Percentiles rank a stretch among this genome's conserved stretches.
Conservation (phyloP, 2,329 filamentous ascomycete species). For the Dissoconium aciculare region DNA sequence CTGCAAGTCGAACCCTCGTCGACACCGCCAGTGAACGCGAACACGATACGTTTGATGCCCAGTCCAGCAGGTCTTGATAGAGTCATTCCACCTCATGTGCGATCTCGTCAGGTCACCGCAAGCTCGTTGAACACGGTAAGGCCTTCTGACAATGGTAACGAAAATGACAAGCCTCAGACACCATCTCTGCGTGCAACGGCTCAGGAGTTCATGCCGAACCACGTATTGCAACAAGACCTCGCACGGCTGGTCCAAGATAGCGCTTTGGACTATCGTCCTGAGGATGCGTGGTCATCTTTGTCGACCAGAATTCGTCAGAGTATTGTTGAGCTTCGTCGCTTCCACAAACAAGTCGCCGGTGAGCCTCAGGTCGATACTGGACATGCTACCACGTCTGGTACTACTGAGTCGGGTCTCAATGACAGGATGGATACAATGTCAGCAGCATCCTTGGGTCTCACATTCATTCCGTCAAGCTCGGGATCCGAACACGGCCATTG, state of each 20-base stretch:
- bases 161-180: neutral
- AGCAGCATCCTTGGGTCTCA: too few relatives aligned
- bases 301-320: conserved; percentile 2
- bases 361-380: too few relatives aligned
- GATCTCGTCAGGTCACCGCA: neutral
- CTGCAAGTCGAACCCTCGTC: neutral
- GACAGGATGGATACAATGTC: too few relatives aligned
- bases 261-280: conserved; percentile 2
- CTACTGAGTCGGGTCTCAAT: too few relatives aligned
- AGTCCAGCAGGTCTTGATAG: neutral
- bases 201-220: conserved; percentile 15
- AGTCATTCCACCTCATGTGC: too few relatives aligned
- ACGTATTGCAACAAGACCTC: conserved; percentile 8
- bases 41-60: too few relatives aligned
- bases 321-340: conserved; percentile 2
- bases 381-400: too few relatives aligned
- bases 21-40: too few relatives aligned
- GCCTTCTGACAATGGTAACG: too few relatives aligned
- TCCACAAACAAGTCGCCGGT: too few relatives aligned
- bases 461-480: too few relatives aligned
- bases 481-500: too few relatives aligned
- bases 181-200: conserved; percentile 16
- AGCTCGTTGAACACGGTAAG: neutral
- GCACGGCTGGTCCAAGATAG: conserved; percentile 4
- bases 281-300: conserved; percentile 5